A percentile compares a stretch with the other conserved stretches of the same genome.
Evolutionary conservation across 345 rosid species (phyloP).

Genomic region (Noccaea caerulescens): DNA sequence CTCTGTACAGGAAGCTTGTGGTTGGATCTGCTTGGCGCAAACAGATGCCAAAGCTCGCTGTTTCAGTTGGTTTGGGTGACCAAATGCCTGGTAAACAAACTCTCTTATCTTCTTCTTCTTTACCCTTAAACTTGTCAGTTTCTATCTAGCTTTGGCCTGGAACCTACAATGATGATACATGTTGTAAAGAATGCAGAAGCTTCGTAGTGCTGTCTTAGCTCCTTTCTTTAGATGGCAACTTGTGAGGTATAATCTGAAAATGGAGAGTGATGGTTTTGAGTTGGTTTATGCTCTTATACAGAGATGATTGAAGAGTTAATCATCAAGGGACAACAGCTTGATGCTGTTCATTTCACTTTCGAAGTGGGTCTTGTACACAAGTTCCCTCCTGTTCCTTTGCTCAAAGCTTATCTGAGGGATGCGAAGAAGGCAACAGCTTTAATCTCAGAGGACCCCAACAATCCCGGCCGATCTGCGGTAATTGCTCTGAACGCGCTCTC

Average conservation of each 20-base stretch:
- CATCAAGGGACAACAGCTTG: constrained; percentile 89
- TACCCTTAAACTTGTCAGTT: no score
- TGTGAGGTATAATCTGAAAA: not conserved
- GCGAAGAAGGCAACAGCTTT: constrained; percentile 86
- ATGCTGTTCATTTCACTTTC: constrained; percentile 93
- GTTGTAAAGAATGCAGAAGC: not conserved
- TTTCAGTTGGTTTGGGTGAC: constrained; percentile 82
- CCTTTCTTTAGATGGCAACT: not conserved
- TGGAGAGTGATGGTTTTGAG: constrained; percentile 29
- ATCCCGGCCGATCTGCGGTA: constrained; percentile 78
- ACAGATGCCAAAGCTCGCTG: constrained; percentile 96
- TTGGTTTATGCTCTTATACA: constrained; percentile 29
- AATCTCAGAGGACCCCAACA: constrained; percentile 71
- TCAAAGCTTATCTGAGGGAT: constrained; percentile 78
- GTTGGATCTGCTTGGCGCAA: constrained; percentile 93
- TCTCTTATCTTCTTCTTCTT: constrained; percentile 16
- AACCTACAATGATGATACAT: not conserved
- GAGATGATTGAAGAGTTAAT: constrained; percentile 81
- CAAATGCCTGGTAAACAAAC: constrained; percentile 82
- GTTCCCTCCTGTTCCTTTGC: constrained; percentile 83
- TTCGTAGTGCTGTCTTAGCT: not conserved
- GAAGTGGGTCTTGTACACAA: constrained; percentile 79
- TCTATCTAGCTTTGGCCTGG: not conserved
- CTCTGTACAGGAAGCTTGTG: constrained; percentile 80
- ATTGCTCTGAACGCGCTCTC: constrained; percentile 27